Conservation (phyloP, 306 rosid species). For the Malus sylvestris region DNA sequence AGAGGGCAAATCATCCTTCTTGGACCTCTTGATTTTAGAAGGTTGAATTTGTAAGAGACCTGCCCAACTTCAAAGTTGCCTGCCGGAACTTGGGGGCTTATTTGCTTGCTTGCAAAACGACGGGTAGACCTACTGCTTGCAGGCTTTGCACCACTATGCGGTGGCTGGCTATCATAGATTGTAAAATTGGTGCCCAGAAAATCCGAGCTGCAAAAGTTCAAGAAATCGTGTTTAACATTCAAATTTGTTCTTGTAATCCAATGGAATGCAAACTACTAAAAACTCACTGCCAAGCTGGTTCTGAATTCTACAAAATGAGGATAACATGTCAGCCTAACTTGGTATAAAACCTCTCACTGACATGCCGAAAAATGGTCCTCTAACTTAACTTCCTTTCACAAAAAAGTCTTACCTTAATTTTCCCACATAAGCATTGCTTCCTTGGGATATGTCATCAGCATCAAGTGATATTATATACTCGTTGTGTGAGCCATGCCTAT, state of each 20-base stretch:
- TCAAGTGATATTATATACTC: conserved; percentile 93
- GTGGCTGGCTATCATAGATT: conserved; percentile 85
- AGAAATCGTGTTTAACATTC: not conserved
- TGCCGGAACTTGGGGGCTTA: conserved; percentile 94
- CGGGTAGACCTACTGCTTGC: conserved; percentile 67
- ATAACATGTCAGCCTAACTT: not conserved
- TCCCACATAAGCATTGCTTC: conserved; percentile 96
- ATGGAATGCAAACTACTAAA: not conserved
- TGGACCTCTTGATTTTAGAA: conserved; percentile 95
- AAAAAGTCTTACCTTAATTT: conserved; percentile 64
- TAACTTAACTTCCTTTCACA: not conserved
- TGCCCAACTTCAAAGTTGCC: conserved; percentile 90
- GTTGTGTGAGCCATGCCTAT: conserved; percentile 78
- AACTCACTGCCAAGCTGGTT: not conserved
- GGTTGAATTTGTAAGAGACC: conserved; percentile 90
- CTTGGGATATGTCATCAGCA: conserved; percentile 82
- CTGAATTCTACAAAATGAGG: not conserved
- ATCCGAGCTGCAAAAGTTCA: conserved; percentile 64
- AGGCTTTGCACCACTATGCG: conserved; percentile 89
- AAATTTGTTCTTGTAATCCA: not conserved
- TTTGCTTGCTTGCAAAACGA: conserved; percentile 92
- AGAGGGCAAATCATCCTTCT: conserved; percentile 84
- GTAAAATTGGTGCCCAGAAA: conserved; percentile 94
- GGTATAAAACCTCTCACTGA: not conserved
- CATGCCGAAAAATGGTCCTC: not conserved